phyloP scores from a whole-genome alignment of 768 basidiomycete species.

The Russula compacta region DNA sequence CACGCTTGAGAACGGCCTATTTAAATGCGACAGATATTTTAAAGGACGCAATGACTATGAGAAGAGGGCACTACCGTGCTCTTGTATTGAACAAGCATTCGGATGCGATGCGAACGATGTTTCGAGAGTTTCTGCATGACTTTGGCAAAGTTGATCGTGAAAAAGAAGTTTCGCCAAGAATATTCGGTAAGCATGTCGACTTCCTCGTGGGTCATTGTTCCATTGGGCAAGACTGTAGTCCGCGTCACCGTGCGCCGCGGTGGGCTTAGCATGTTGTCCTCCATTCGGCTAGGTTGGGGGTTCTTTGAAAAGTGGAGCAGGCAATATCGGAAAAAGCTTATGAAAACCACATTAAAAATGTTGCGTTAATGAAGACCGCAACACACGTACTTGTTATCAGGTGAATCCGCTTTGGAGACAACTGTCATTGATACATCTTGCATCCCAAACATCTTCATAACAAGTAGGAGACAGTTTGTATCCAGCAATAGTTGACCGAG shows the following conservation, averaged over 20 bases:
- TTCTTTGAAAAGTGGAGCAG: constrained; percentile 65
- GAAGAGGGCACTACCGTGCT: constrained; percentile 60
- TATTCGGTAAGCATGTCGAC: constrained; percentile 89
- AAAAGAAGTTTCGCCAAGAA: constrained; percentile 97
- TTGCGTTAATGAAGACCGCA: neutral
- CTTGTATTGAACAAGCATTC: constrained; percentile 96
- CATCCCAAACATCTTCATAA: constrained; percentile 97
- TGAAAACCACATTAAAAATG: constrained; percentile 1
- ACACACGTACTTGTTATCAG: constrained; percentile 64
- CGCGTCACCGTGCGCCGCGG: constrained; percentile 52
- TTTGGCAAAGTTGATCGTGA: constrained; percentile 93
- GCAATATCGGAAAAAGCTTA: constrained; percentile 95
- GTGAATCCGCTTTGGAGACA: constrained; percentile 80
- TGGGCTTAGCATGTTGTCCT: constrained; percentile 57
- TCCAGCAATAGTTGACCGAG: constrained; percentile 92
- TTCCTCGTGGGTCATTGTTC: constrained; percentile 73
- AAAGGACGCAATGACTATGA: neutral
- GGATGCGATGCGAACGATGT: constrained; percentile 86
- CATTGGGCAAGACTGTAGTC: constrained; percentile 55
- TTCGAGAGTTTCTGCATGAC: constrained; percentile 98
- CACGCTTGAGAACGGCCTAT: constrained; percentile 91
- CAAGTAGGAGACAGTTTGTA: constrained; percentile 86
- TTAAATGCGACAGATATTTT: neutral
- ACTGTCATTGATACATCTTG: constrained; percentile 83
- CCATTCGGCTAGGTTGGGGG: constrained; percentile 46